Base-by-base conservation (phyloP, 148 eudicot species). In the Rhododendron molle region DNA sequence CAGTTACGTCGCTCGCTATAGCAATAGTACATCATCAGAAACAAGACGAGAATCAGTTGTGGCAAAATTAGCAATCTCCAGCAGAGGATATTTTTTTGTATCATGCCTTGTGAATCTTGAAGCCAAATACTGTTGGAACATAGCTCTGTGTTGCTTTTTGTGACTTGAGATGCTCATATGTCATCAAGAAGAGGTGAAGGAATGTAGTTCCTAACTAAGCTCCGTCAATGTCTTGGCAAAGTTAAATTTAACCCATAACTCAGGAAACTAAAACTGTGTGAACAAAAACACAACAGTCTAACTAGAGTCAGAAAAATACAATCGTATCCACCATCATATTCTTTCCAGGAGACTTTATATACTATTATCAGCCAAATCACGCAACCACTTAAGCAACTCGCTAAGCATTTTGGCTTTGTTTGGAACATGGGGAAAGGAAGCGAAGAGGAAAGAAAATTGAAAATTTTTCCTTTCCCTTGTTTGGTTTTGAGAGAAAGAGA, bases 121-220 rank as follows among this genome's bases (percentile, higher is more conserved):
- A 94, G 40, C 97, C 97, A 40, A 94, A 94, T 12, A 94, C 91
- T 86, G 90, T 90, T 54, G 91, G 96, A 72, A 93, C 93, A 71
- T 92, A 94, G 85, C 88, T 91, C 84, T 46, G 88, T 60, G 88
- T 62, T 69, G 94, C 90, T 86, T 92, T 90, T 82, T 92, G 86
- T 56, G 95, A 95, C 88, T 90, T 93, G 56, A 90, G 89, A 86
- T 91, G 90, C 54, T 91, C 93, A 36, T 94, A 94, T 34, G 94
- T 90, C 95, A 94, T 93, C 85, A 91, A 89, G 46, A 91, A 93
- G 80, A 94, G 91, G 85, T 93, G 96, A 60, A 95, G 95, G 80
- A 92, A 94, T 26, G 97, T 94, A 32, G 96, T 93, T 49, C 96
- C 96, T 58, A 94, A 91, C 85, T 94, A 94, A 8, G 94, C 94